A percentile compares a stretch with the other conserved stretches of the same genome.
Conservation (phyloP, 345 rosid species). For the Salix arbutifolia region DNA sequence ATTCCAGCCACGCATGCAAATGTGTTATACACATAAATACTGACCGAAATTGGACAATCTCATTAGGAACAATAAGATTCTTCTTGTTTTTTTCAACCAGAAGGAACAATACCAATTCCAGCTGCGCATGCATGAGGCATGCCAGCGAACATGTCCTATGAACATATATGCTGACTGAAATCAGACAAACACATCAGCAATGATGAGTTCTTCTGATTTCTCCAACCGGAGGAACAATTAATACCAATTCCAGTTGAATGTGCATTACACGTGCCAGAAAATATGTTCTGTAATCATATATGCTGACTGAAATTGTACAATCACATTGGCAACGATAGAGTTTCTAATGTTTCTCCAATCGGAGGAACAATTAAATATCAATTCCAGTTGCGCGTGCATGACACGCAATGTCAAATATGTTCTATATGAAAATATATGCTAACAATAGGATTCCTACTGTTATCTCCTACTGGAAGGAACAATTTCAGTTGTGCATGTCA, state of each 20-base stretch:
- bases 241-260: background rate
- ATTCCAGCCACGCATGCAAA: background rate
- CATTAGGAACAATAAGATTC: background rate
- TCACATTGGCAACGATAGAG: background rate
- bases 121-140: background rate
- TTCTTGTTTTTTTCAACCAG: too few species aligned
- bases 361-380: background rate
- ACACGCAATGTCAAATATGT: background rate
- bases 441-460: too few species aligned
- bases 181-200: too few species aligned
- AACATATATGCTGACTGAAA: background rate
- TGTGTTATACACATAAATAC: background rate
- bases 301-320: background rate
- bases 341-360: too few species aligned
- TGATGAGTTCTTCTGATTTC: background rate
- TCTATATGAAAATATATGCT: too few species aligned
- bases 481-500: too few species aligned
- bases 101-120: background rate
- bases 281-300: background rate
- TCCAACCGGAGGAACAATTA: background rate
- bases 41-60: background rate
- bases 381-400: background rate
- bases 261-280: background rate
- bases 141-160: background rate
- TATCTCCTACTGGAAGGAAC: too few species aligned